Evolutionary conservation across 1,139 yeast genomes (phyloP).

Genomic region (Suhomyces bribrorum): DNA sequence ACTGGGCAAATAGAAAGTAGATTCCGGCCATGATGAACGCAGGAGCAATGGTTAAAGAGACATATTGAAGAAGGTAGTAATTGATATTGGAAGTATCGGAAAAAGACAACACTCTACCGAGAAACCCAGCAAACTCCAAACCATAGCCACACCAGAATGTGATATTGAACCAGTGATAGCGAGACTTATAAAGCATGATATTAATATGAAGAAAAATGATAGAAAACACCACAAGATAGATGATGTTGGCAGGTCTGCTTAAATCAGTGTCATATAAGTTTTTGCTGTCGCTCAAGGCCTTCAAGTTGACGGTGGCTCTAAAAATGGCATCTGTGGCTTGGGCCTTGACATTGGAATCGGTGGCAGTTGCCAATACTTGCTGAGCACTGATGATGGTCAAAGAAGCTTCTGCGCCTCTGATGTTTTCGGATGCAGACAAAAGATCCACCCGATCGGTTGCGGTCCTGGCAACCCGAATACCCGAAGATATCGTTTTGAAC

Average conservation of each 20-base stretch:
- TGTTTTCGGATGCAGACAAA: slow-evolving; percentile 23
- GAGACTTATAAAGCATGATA: slow-evolving; percentile 35
- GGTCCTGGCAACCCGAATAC: slow-evolving; percentile 14
- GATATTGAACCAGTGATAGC: slow-evolving; percentile 74
- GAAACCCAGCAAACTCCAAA: slow-evolving; percentile 71
- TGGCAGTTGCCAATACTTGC: slow-evolving; percentile 42
- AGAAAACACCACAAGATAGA: slow-evolving; percentile 31
- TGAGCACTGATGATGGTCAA: slow-evolving; percentile 36
- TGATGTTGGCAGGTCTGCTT: slow-evolving; percentile 31
- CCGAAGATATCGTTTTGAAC: slow-evolving; percentile 19
- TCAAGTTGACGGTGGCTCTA: slow-evolving; percentile 34
- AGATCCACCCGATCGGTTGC: slow-evolving; percentile 13
- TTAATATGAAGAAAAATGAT: slow-evolving; percentile 25
- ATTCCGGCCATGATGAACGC: slow-evolving; percentile 90
- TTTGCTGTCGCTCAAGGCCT: slow-evolving; percentile 28
- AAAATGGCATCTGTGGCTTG: slow-evolving; percentile 35
- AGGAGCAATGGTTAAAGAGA: slow-evolving; percentile 77
- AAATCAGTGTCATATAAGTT: slow-evolving; percentile 28
- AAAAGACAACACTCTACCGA: slow-evolving; percentile 55
- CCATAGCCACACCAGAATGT: slow-evolving; percentile 62
- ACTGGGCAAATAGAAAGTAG: slow-evolving; percentile 73
- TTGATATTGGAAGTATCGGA: slow-evolving; percentile 41
- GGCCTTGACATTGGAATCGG: slow-evolving; percentile 27
- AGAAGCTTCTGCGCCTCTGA: slow-evolving; percentile 43
- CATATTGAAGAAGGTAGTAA: slow-evolving; percentile 64